Conservation (phyloP, 345 rosid genomes). For the Dipteronia dyeriana region DNA sequence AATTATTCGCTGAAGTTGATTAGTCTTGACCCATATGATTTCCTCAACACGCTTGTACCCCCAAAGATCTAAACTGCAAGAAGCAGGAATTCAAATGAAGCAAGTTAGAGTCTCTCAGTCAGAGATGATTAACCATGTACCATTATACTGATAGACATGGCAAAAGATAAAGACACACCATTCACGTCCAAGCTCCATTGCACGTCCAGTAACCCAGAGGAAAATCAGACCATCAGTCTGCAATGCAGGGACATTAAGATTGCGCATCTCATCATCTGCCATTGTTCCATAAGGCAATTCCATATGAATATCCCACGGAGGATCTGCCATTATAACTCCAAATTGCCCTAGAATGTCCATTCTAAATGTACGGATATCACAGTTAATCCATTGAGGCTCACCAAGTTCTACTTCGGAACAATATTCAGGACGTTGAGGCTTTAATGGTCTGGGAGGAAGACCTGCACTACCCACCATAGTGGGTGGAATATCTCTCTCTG, state of each 20-base stretch:
- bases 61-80: conserved; percentile 89
- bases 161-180: conserved; percentile 46
- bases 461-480: conserved; percentile 43
- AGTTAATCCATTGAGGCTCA: conserved; percentile 94
- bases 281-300: conserved; percentile 99
- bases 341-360: conserved; percentile 97
- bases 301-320: conserved; percentile 99
- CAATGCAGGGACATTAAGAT: conserved; percentile 94
- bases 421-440: conserved; percentile 91
- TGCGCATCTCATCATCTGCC: conserved; percentile 99
- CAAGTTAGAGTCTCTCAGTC: background rate
- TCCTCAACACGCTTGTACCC: conserved; percentile 97
- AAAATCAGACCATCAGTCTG: conserved; percentile 98
- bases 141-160: background rate
- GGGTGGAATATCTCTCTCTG: conserved; percentile 69
- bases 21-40: conserved; percentile 94
- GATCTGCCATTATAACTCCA: conserved; percentile 99
- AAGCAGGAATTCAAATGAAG: conserved; percentile 10
- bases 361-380: conserved; percentile 86
- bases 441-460: conserved; percentile 70
- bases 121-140: background rate
- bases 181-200: conserved; percentile 99
- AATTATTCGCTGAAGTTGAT: conserved; percentile 96
- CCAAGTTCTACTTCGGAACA: conserved; percentile 98
- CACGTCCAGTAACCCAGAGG: conserved; percentile 99